Percentiles rank a stretch among this genome's conserved stretches.
These are phyloP conservation scores for Trichophyton rubrum DNA, from an alignment of 2,329 filamentous ascomycete species.

Conservation along the genomic window DNA sequence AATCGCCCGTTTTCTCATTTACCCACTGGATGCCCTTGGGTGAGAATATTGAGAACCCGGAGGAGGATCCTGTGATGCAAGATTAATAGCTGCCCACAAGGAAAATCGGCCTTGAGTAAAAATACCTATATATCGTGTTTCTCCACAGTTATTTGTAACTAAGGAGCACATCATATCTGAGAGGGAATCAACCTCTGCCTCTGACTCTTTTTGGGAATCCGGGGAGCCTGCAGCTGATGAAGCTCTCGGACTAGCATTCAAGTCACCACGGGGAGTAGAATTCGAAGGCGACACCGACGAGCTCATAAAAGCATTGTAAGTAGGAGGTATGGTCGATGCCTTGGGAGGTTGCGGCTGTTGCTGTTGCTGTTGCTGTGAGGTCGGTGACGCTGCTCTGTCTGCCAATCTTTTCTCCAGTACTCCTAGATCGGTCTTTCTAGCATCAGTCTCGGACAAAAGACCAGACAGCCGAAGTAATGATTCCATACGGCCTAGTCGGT, in stretches of 20 bases:
- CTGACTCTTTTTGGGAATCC: conserved; percentile 40
- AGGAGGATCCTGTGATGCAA: conserved; percentile 65
- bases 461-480: conserved; percentile 76
- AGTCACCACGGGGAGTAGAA: conserved; percentile 37
- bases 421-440: conserved; percentile 72
- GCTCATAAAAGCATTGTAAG: conserved; percentile 16
- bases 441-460: conserved; percentile 72
- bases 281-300: conserved; percentile 14
- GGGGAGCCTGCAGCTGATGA: conserved; percentile 38
- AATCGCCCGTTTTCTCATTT: conserved; percentile 93
- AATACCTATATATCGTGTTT: conserved; percentile 89
- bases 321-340: conserved; percentile 12
- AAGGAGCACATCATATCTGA: conserved; percentile 99
- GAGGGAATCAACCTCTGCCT: conserved; percentile 68
- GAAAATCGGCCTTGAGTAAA: not conserved
- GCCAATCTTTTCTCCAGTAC: conserved; percentile 67
- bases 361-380: conserved; percentile 4
- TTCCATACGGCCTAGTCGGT: conserved; percentile 91
- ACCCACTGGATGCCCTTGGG: conserved; percentile 98
- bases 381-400: conserved; percentile 31
- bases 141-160: conserved; percentile 86
- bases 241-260: conserved; percentile 38
- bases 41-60: conserved; percentile 96
- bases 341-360: conserved; percentile 4
- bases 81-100: not conserved